Conservation (phyloP, 441 rosid species). For the Pelargonium cotyledonis region DNA sequence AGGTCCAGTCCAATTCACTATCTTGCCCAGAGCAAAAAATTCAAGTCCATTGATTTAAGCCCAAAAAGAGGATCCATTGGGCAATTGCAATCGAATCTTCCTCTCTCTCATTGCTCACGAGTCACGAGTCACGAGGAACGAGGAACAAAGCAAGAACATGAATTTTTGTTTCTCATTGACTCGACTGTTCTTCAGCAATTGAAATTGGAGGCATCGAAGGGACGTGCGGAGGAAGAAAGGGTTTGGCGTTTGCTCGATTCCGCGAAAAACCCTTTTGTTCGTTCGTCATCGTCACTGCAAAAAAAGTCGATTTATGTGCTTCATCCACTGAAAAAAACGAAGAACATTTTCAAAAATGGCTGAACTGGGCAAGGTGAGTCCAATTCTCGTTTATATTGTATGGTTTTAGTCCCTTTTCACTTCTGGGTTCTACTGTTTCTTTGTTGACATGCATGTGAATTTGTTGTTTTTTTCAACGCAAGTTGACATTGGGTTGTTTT, state of each 20-base stretch:
- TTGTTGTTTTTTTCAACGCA: neutral
- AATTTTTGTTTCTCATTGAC: neutral
- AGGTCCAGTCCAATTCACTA: too few species aligned
- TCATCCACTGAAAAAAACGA: too few species aligned
- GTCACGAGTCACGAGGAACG: neutral
- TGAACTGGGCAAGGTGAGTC: conserved; percentile 4
- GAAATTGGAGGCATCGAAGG: neutral
- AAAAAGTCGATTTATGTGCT: neutral
- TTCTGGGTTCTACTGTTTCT: neutral
- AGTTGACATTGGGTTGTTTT: too few species aligned
- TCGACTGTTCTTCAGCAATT: neutral
- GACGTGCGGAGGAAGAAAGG: conserved; percentile 3
- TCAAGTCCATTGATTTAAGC: too few species aligned
- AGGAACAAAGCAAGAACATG: neutral
- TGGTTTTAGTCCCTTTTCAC: neutral
- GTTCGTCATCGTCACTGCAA: neutral
- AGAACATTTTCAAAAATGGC: neutral
- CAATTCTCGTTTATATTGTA: neutral
- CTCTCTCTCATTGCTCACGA: neutral
- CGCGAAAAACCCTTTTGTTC: neutral
- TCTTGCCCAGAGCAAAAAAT: too few species aligned
- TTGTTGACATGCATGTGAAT: neutral
- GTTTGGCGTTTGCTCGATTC: neutral
- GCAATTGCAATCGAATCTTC: too few species aligned
- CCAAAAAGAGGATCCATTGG: too few species aligned